Base-by-base conservation (phyloP, 164 flowering plant genomes). In the Magnolia kwangsiensis region DNA sequence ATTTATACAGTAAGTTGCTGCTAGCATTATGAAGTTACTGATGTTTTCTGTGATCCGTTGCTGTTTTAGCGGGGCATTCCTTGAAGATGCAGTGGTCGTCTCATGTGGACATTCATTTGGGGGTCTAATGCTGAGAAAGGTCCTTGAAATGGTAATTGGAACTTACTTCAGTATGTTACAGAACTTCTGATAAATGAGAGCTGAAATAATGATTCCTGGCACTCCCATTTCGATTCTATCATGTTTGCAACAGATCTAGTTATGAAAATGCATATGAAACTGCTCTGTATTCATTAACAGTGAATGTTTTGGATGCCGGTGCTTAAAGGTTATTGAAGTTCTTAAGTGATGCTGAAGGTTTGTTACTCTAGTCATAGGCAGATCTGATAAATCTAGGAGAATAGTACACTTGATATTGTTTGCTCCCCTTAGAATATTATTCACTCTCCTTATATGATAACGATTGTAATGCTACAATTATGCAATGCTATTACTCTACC, bases 91-190 rank as follows among this genome's bases (percentile, higher is more conserved):
- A 20, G 75, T 88, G 90, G 82, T 88, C 79, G 91, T 93, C 82
- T 89, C 98, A 7, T 93, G 98, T 81, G 98, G 98, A 69, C 98
- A 95, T 87, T 93, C 98, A 51, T 95, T 95, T 88, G 98, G 98
- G 64, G 98, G 98, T 76, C 81, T 88, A 70, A 90, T 88, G 95
- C 91, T 95, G 78, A 88, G 86, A 65, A 92, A 88, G 79, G 98
- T 95, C 76, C 75, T 93, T 78, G 98, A 95, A 75, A 86, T 74
- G 83, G 98, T 93, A 87, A 78, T 89, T 63, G 61, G 66, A 21
- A 65, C 20, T 70, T 16, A 37, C 6, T 55, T 19, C 16, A 51
- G 37, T 50, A 68, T 49, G 16, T 50, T 58, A 1, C 31, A 58
- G 24, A 58, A 55, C 55, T 73, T 73, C 67, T 8, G 18, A 37